Evolutionary conservation across 257 asterid genomes (phyloP), one percentile per base, ranked within the genome.

Genomic region (Solanum etuberosum): DNA sequence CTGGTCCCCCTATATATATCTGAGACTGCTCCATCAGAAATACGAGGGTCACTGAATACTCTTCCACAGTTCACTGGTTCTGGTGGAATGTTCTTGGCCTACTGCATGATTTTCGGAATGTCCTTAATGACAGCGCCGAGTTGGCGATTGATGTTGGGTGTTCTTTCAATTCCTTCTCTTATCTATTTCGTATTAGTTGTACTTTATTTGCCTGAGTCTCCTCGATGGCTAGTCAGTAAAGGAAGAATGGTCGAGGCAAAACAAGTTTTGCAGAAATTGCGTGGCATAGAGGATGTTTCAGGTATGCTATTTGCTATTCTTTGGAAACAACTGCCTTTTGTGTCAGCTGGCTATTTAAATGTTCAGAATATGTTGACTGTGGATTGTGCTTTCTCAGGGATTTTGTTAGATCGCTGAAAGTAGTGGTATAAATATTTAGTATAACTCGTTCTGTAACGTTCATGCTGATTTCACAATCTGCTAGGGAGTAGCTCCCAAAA

Each of bases 151-250:
- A 95, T 95, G 98, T 93, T 95, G 2, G 98, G 98, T 83, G 94
- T 95, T 90, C 95, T 95, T 87, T 95, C 93, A 5, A 70, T 94
- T 87, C 98, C 98, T n/a, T 94, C 98, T 72, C 89, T 93, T 65
- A 81, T 93, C 13, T 95, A 90, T 86, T 95, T 95, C 87, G 91
- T 82, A 8, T 88, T 95, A 70, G 89, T 87, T 3, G 93, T 95
- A 3, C 80, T 95, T 83, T 95, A 88, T 90, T 90, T 95, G 81
- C 98, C 98, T 16, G 98, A 95, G 87, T 94, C 98, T 90, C 98
- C 98, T 86, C 93, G 98, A 32, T 95, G 98, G 98, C 93, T 95
- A 5, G 98, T 95, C 8, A 95, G 98, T 84, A 92, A 95, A 93
- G 98, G 98, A 86, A 93, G 86, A 87, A 95, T 95, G 98, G 83